phyloP scores from a whole-genome alignment of 257 asterid genomes.

The Schizonepeta tenuifolia region DNA sequence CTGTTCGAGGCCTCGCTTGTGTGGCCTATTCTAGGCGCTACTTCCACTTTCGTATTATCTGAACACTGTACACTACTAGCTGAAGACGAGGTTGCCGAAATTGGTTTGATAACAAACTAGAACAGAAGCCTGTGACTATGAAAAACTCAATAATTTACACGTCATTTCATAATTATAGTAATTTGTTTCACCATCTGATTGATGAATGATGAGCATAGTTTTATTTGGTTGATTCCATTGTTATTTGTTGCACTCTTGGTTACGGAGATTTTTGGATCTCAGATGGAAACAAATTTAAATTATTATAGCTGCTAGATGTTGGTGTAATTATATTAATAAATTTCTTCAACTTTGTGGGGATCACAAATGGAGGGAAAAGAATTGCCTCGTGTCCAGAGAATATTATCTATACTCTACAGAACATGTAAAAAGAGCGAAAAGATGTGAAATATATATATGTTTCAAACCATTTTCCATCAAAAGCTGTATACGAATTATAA shows the following conservation, averaged over 20 bases:
- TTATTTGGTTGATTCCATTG: neutral
- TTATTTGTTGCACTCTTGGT: neutral
- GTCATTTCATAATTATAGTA: neutral
- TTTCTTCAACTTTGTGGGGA: too few relatives aligned
- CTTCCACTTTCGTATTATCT: neutral
- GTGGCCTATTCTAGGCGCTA: constrained; percentile 67
- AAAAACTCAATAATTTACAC: neutral
- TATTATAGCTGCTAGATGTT: too few relatives aligned
- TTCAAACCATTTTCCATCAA: too few relatives aligned
- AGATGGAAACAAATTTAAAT: neutral
- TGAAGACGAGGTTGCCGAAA: neutral
- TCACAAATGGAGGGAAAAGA: too few relatives aligned
- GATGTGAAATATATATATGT: too few relatives aligned
- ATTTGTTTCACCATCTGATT: neutral
- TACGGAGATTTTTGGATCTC: too few relatives aligned
- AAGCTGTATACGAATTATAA: too few relatives aligned
- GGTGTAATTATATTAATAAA: too few relatives aligned
- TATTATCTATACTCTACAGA: too few relatives aligned
- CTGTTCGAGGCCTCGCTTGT: constrained; percentile 91
- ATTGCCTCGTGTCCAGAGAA: too few relatives aligned
- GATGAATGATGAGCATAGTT: neutral
- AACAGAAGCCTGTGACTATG: constrained; percentile 18
- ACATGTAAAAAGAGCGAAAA: too few relatives aligned
- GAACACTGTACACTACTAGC: constrained; percentile 26
- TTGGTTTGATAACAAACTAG: neutral